Base-by-base conservation (phyloP, 352 stramenopile genomes). In the Lagenidium giganteum region DNA sequence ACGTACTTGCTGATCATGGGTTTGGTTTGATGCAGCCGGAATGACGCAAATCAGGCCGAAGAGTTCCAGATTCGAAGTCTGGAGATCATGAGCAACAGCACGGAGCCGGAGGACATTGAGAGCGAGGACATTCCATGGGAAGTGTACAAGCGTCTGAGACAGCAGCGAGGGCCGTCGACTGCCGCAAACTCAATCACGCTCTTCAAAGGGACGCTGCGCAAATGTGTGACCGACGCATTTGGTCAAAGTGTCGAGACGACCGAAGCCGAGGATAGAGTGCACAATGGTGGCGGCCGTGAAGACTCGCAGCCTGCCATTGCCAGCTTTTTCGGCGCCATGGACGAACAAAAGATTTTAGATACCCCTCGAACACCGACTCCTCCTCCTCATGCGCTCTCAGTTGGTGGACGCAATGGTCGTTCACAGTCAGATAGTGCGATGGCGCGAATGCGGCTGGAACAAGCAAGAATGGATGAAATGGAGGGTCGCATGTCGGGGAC, bases 91-190 rank as follows among this genome's bases (percentile, higher is more conserved):
- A 69, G 67, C 22, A 58, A 69, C 1, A 83, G 68, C 38, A 47
- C 62, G 3, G 74, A 87, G 39, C 64, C 66, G 3, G 77, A 86
- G 32, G 72, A 87, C 34, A 72, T 76, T n/a, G 73, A 87, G 48
- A 83, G 71, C 37, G 71, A 89, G 49, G 77, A 87, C 40, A 67
- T 85, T 18, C 70, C 77, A 26, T 89, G 77, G 77, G 77, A 87
- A 37, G 70, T 81, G n/a, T 89, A 73, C 57, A 87, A 86, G 67
- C 71, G 74, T 12, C 61, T 85, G 17, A 82, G 81, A 42, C 66
- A 77, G 47, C 71, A 83, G 52, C 71, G 63, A n/a, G 70, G 66
- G 0, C 67, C 72, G 21, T 84, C 71, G 9, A 82, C 64, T 2
- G 70, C 72, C 4, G 52, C 39, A 22, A 83, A 85, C 45, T 83